A percentile compares a stretch with the other conserved stretches of the same genome.
Evolutionary conservation across 768 basidiomycete genomes (phyloP).

Genomic region (Lactifluus rugatus): DNA sequence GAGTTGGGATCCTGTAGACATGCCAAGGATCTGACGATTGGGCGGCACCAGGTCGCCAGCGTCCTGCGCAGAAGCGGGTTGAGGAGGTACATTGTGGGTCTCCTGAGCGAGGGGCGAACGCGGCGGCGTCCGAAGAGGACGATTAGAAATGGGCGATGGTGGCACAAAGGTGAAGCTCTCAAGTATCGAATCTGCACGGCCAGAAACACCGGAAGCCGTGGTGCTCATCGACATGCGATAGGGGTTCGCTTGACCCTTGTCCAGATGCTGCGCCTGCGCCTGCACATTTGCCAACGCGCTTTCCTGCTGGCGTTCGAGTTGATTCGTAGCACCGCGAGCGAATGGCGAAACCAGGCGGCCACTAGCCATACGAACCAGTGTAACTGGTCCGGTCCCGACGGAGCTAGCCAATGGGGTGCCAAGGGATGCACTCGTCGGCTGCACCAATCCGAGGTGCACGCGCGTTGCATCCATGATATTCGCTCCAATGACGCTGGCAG

Average conservation of each 20-base stretch:
- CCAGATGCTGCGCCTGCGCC: constrained; percentile 33
- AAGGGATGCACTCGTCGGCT: constrained; percentile 22
- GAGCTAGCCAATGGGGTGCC: constrained; percentile 12
- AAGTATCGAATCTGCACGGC: constrained; percentile 73
- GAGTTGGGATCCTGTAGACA: constrained; percentile 68
- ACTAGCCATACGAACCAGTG: constrained; percentile 51
- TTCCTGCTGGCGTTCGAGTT: constrained; percentile 59
- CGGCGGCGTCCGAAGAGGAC: constrained; percentile 64
- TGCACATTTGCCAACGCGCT: constrained; percentile 43
- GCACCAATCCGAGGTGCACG: constrained; percentile 49
- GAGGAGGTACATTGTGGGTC: constrained; percentile 10
- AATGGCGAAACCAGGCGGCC: constrained; percentile 47
- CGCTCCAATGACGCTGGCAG: constrained; percentile 28
- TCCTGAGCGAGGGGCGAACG: constrained; percentile 64
- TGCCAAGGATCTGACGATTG: constrained; percentile 49
- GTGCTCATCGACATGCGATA: constrained; percentile 26
- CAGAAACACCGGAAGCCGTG: constrained; percentile 55
- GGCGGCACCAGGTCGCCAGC: constrained; percentile 34
- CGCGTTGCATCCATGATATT: constrained; percentile 59
- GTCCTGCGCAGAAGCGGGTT: constrained; percentile 1
- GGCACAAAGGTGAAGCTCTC: constrained; percentile 87
- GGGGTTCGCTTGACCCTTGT: constrained; percentile 36
- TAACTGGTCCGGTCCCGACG: constrained; percentile 29
- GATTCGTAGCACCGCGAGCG: constrained; percentile 21
- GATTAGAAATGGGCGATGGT: constrained; percentile 79